Base-by-base conservation (phyloP, 2,329 filamentous ascomycete genomes). In the Coniochaeta sp. region DNA sequence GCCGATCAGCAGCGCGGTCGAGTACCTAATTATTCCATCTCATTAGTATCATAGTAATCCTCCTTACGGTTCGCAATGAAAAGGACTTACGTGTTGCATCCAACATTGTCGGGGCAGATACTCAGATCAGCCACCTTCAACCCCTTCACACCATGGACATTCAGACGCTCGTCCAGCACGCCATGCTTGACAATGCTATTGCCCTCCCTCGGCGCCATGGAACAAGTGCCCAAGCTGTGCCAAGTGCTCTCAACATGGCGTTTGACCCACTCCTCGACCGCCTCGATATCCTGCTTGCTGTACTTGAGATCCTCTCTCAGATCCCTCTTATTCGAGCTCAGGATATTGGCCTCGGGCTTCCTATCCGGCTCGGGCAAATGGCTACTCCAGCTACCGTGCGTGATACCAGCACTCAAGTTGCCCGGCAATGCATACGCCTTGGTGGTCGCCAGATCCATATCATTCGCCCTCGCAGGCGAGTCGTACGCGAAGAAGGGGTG, bases 181-280 rank as follows among this genome's bases (percentile, higher is more conserved):
- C 89, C 89, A 68, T 91, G 88, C 76, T 89, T 90, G 72, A 92
- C 89, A 68, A 93, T 90, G 67, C 83, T 87, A 77, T 91, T 93
- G 62, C 90, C 89, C 68, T 91, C 83, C 62, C 76, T 81, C 5
- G 89, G 89, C 0, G 88, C 89, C 88, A 92, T 92, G 58, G 86
- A 89, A 76, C 88, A 91, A 1, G 89, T 91, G 74, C 80, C 80
- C 16, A 83, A 72, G 57, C 75, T 75, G 76, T 90, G 88, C 88
- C 88, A 90, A 40, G 89, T 91, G 57, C 86, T 90, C 75, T 91
- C 89, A 57, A 89, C 86, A 69, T 91, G 89, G 63, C 86, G 81
- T 77, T 87, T 85, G 40, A 88, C 84, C 81, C 81, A 84, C 70
- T 90, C 87, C 70, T 90, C 87, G 57, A 91, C 76, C 3, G 85